Conservation (phyloP, 345 rosid species). For the Cardamine occulta region DNA sequence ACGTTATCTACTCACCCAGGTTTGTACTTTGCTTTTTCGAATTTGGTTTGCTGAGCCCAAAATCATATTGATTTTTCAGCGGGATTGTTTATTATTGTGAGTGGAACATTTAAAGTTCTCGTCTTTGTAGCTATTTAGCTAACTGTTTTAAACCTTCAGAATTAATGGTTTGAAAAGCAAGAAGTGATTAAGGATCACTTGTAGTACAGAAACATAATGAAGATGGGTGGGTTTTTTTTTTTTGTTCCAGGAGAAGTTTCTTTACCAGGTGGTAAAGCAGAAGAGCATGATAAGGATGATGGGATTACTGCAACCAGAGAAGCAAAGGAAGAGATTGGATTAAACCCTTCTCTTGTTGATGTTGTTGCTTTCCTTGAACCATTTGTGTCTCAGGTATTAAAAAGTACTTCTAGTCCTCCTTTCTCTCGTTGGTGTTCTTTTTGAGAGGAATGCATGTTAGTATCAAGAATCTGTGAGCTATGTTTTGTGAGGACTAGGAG, state of each 20-base stretch:
- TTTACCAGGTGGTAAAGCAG: slow-evolving; percentile 72
- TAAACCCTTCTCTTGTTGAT: slow-evolving; percentile 64
- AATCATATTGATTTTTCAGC: neutral
- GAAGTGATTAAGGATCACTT: neutral
- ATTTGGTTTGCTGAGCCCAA: slow-evolving; percentile 2
- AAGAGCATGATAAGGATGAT: slow-evolving; percentile 65
- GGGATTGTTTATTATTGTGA: neutral
- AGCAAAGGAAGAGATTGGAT: slow-evolving; percentile 64
- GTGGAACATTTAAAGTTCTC: neutral
- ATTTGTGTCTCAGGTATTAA: slow-evolving; percentile 73
- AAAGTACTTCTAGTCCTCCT: neutral
- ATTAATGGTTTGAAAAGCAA: slow-evolving; percentile 5
- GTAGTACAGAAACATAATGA: neutral
- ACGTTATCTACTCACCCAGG: slow-evolving; percentile 75
- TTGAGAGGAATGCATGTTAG: neutral
- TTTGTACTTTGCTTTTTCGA: slow-evolving; percentile 41
- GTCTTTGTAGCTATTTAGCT: slow-evolving; percentile 2
- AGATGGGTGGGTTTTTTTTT: neutral
- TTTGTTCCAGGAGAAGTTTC: slow-evolving; percentile 64
- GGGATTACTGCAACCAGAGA: slow-evolving; percentile 63
- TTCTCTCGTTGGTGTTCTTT: slow-evolving; percentile 17
- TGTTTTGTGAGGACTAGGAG: slow-evolving; percentile 7
- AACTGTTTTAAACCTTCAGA: neutral
- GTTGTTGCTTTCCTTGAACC: slow-evolving; percentile 69
- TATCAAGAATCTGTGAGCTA: neutral